These are phyloP conservation scores for Pseudopithomyces maydicus DNA, from an alignment of 2,329 filamentous ascomycete genomes.

Conservation along the genomic window DNA sequence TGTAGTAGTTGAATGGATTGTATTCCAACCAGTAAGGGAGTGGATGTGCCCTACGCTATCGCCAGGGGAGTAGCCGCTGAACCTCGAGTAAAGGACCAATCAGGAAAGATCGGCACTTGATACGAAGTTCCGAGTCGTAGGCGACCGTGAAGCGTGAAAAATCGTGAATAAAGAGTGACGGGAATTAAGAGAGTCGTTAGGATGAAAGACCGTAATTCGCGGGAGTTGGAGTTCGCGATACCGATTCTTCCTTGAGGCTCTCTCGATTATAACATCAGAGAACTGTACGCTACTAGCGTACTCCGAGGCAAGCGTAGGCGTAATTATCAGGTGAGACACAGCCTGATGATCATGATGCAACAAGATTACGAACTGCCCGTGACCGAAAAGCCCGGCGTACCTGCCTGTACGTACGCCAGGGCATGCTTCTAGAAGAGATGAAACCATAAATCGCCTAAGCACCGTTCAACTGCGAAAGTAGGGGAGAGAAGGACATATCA, in stretches of 20 bases:
- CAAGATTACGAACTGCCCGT: background rate
- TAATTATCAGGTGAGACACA: conserved; percentile 4
- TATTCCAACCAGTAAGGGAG: background rate
- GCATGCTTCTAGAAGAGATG: background rate
- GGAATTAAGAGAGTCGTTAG: background rate
- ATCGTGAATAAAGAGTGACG: conserved; percentile 3
- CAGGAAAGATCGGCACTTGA: background rate
- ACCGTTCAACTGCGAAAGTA: background rate
- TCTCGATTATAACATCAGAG: background rate
- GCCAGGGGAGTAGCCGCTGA: background rate
- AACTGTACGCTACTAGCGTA: conserved; percentile 1
- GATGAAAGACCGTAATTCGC: background rate
- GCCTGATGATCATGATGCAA: conserved; percentile 6
- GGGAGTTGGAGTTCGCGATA: background rate
- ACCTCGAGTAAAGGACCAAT: background rate
- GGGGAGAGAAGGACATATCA: background rate
- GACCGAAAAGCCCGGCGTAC: background rate
- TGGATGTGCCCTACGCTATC: background rate
- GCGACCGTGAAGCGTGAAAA: background rate
- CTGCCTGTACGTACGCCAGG: background rate
- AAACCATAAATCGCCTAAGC: background rate
- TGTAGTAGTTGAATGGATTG: background rate
- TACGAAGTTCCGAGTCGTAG: background rate
- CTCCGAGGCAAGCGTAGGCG: conserved; percentile 11
- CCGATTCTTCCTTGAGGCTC: background rate